phyloP scores from a whole-genome alignment of 495 filamentous ascomycete species.

The Neurospora sublineolata region DNA sequence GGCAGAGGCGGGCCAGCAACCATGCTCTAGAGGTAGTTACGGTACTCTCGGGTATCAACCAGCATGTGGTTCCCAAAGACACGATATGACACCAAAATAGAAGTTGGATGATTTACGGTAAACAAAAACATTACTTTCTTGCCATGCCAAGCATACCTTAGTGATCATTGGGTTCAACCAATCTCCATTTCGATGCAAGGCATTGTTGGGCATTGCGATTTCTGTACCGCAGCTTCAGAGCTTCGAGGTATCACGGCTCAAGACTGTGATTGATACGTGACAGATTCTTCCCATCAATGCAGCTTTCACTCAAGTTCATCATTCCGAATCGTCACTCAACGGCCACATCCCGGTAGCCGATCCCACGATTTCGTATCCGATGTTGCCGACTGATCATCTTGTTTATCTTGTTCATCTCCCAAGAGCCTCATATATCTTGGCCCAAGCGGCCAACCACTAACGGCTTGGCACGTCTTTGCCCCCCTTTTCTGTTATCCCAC shows the following conservation, averaged over 20 bases:
- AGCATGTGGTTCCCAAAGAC: neutral
- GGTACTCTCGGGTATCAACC: no score
- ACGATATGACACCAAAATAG: neutral
- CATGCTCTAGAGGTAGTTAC: no score
- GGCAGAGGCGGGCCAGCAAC: neutral
- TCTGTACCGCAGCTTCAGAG: neutral
- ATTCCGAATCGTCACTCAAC: neutral
- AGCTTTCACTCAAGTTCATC: neutral
- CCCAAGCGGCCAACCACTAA: neutral
- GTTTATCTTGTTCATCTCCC: neutral
- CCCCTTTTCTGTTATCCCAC: neutral
- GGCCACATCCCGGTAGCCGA: neutral
- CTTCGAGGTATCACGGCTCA: neutral
- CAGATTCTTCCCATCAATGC: neutral
- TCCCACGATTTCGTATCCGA: neutral
- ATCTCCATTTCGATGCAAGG: neutral
- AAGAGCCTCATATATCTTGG: neutral
- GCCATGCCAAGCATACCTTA: neutral
- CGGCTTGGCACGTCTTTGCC: neutral
- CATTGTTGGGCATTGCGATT: neutral
- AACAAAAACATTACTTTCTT: neutral
- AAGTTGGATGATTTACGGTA: neutral
- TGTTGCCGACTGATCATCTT: neutral
- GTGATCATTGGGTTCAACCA: neutral
- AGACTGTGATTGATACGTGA: neutral